Evolutionary conservation across 805 yeast genomes (phyloP).

Genomic region (Gaillardinia entomophila): DNA sequence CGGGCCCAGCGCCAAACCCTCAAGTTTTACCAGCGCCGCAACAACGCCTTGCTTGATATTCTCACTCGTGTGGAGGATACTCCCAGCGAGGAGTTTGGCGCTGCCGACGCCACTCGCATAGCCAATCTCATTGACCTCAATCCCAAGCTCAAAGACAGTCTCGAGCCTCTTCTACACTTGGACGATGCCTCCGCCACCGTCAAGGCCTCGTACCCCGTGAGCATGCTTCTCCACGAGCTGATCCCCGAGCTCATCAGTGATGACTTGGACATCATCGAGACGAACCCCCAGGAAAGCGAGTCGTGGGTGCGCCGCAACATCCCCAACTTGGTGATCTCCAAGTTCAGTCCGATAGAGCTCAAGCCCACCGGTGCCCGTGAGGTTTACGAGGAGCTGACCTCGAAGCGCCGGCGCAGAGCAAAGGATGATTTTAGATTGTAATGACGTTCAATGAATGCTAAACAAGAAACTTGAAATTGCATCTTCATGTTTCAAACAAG

Average conservation of each 20-base stretch:
- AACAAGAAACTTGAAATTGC: background rate
- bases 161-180: slow-evolving; percentile 12
- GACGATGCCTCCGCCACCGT: slow-evolving; percentile 6
- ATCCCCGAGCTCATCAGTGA: slow-evolving; percentile 33
- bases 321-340: slow-evolving; percentile 26
- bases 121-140: slow-evolving; percentile 15
- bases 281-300: slow-evolving; percentile 35
- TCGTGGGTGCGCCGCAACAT: slow-evolving; percentile 34
- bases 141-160: slow-evolving; percentile 13
- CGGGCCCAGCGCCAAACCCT: slow-evolving; percentile 29
- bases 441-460: background rate
- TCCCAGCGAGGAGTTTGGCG: slow-evolving; percentile 1
- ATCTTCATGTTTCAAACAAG: too few relatives aligned
- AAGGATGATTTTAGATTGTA: background rate
- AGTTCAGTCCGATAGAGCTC: slow-evolving; percentile 27
- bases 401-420: slow-evolving; percentile 6
- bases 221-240: slow-evolving; percentile 27
- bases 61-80: slow-evolving; percentile 13
- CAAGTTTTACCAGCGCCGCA: slow-evolving; percentile 27
- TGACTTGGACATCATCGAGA: slow-evolving; percentile 27
- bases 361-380: slow-evolving; percentile 16
- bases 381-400: slow-evolving; percentile 5
- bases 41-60: slow-evolving; percentile 30
- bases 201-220: slow-evolving; percentile 14
- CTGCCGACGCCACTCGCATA: slow-evolving; percentile 11